Conservation (phyloP, 192 early-diverging fungal species). For the Rhizoclosmatium sp. region DNA sequence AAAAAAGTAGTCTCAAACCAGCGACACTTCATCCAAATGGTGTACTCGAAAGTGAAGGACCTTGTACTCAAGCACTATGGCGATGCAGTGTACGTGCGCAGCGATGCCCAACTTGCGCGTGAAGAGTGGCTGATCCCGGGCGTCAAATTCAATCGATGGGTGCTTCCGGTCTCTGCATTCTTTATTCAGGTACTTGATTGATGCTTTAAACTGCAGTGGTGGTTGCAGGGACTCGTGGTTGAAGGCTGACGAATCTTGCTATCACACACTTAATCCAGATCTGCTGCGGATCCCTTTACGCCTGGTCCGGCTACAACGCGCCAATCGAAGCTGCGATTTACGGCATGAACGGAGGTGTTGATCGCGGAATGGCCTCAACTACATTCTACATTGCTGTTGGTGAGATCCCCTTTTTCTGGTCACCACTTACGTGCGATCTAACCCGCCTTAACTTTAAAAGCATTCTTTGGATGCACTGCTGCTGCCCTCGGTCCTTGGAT, state of each 20-base stretch:
- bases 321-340: conserved; percentile 69
- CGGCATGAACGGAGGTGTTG: conserved; percentile 49
- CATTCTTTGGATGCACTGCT: conserved; percentile 72
- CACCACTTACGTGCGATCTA: neutral
- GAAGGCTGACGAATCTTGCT: neutral
- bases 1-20: too few relatives aligned
- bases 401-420: neutral
- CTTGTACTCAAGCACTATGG: conserved; percentile 32
- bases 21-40: neutral
- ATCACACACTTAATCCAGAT: conserved; percentile 19
- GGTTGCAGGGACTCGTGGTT: neutral
- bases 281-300: conserved; percentile 77
- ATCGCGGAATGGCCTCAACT: conserved; percentile 60
- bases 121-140: conserved; percentile 52
- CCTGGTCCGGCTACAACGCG: conserved; percentile 80
- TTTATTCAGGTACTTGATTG: conserved; percentile 65
- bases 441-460: neutral
- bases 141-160: conserved; percentile 66
- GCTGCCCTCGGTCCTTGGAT: conserved; percentile 82
- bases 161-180: conserved; percentile 73
- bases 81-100: conserved; percentile 66
- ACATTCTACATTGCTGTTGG: conserved; percentile 82
- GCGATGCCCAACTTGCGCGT: conserved; percentile 60
- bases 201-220: too few relatives aligned
- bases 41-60: conserved; percentile 1